Evolutionary conservation across 179 eudicot species (phyloP), one percentile per base, ranked within the genome.

Genomic region (Corrigiola litoralis): DNA sequence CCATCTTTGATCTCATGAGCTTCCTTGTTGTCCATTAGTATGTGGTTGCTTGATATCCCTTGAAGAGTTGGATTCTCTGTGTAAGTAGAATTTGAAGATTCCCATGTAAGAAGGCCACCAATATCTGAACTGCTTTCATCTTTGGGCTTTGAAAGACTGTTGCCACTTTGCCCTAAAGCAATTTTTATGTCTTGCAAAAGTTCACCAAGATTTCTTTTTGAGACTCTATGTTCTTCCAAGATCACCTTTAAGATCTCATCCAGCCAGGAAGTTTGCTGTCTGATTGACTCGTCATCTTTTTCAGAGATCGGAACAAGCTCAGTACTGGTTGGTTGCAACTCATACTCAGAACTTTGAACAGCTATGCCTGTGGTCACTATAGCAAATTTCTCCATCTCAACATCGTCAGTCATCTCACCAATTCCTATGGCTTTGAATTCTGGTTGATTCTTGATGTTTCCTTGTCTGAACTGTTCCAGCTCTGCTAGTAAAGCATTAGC

Each of bases 101-200:
- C 79, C 95, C 90, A 90, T 11, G 83, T 82, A 48, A 84, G 73
- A 29, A 80, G 72, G 18, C 92, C 90, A 51, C 85, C 69, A 56
- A 84, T 63, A 27, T 59, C 77, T 0, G 72, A 69, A 25, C 55
- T 27, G 34, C 20, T 45, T n/a, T 51, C 69, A 1, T 54, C 61
- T 23, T 73, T 41, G 47, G 66, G 29, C 45, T 54, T 74, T 28
- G 73, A 49, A 11, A 62, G 32, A 49, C 60, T 13, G 54, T 46
- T 18, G 27, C 68, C 58, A 56, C 28, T 31, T 8, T n/a, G 52
- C 11, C 68, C 67, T 50, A 82, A 59, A 25, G 79, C 81, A 38
- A 68, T 70, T 64, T 47, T 72, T 21, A 87, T 82, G 14, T 89
- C 96, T 48, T 81, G 83, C 58, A 87, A 66, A 53, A 92, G 84